Percentiles rank a stretch among this genome's conserved stretches.
Evolutionary conservation across 2,329 filamentous ascomycete genomes (phyloP).

Genomic region (Fusarium napiforme): DNA sequence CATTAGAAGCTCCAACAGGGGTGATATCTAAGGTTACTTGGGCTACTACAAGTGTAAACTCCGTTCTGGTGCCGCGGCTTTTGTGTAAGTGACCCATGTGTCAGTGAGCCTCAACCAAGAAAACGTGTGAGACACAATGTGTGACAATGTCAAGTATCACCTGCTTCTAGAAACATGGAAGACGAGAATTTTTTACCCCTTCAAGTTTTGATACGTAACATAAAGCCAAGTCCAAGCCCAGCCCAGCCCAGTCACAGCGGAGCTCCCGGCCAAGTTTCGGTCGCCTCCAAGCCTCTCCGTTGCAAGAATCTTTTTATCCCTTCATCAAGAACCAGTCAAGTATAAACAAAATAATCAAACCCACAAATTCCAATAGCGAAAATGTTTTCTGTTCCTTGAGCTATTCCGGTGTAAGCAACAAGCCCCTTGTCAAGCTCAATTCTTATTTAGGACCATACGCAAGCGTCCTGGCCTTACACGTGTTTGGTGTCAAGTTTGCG

Average conservation of each 20-base stretch:
- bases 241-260: conserved; percentile 9
- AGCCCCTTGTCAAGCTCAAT: not conserved
- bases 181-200: conserved; percentile 14
- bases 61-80: not conserved
- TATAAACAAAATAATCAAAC: not conserved
- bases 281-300: conserved; percentile 22
- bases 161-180: conserved; percentile 13
- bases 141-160: not conserved
- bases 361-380: not conserved
- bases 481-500: not conserved
- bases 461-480: conserved; percentile 6
- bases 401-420: conserved; percentile 3
- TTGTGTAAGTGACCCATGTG: conserved; percentile 17
- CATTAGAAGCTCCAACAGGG: not conserved
- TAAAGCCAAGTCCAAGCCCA: conserved; percentile 1
- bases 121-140: conserved; percentile 10
- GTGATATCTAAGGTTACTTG: not conserved
- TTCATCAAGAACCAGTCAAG: conserved; percentile 7
- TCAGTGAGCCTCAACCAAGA: conserved; percentile 2
- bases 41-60: not conserved
- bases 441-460: not conserved
- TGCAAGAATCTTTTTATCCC: not conserved
- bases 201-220: conserved; percentile 1
- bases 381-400: not conserved
- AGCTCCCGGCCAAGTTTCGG: conserved; percentile 33